Base-by-base conservation (phyloP, 805 yeast species). In the Lipomyces anomalus region DNA sequence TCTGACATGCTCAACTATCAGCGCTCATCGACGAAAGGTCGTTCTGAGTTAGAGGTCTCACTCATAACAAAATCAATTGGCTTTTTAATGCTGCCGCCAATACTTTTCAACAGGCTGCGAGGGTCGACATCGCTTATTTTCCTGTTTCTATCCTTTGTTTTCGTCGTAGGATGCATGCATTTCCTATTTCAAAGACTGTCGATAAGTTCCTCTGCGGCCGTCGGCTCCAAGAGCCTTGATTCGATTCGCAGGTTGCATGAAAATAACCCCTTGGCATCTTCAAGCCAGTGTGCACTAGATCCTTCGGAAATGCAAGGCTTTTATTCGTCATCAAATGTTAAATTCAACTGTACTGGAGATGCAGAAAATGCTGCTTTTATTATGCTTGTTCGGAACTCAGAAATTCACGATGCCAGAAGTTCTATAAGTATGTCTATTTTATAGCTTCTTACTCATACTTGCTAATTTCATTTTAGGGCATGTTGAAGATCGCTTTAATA, bases 321-420 rank as follows among this genome's bases (percentile, higher is more conserved):
- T n/a, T n/a, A n/a, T n/a, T n/a, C n/a, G n/a, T n/a, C n/a, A n/a
- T 26, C 30, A 9, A 9, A 26, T 26, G 30, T 26, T 13, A 26
- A 13, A 26, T 26, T 26, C 13, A 26, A 26, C 13, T 26, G 30
- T 13, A 26, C 30, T 13, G 30, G 30, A 13, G 13, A 26, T 26
- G 11, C 11, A 26, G 56, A 52, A 18, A 79, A 74, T 51, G 90
- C 87, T 3, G 76, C 85, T 0, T 71, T 84, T 56, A 75, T 82
- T 54, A 78, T 86, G 2, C 67, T 85, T 29, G 86, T 85, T 35
- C 72, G 88, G 54, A 84, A 85, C 61, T 59, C 67, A 7, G 92
- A 85, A 47, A 64, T 84, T 3, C 75, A 71, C 58, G 66, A 65
- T 11, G 68, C 84, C 60, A 61, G 80, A 4, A 72, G 72, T 35